Base-by-base conservation (phyloP, 2,329 filamentous ascomycete species). In the Phyllosticta citribraziliensis region DNA sequence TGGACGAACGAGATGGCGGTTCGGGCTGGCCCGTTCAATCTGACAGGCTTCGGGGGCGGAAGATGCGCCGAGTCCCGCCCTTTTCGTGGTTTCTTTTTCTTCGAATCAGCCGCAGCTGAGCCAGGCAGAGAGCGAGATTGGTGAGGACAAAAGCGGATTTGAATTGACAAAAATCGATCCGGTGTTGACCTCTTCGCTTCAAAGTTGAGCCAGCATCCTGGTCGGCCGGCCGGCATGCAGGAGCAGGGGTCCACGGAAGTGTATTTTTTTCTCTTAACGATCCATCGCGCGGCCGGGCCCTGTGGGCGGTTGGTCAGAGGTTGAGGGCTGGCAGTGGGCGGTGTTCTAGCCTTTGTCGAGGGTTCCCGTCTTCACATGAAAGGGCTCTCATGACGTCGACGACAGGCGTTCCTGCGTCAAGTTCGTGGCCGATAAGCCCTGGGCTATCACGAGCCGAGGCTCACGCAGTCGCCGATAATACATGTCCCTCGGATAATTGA, bases 351-450 rank as follows among this genome's bases (percentile, higher is more conserved):
- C 40, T 47, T n/a, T 27, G 52, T 17, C 22, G 22, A 22, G 22
- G 22, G 57, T 30, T 27, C 25, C 25, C 5, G 24, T 40, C 40
- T 55, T 60, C 58, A 60, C 58, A 60, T 60, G 58, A 40, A 11
- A 27, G 22, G 33, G n/a, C 52, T n/a, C 6, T 47, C 40, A 47
- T 60, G 57, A 60, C 57, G 57, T 60, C 57, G 35, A 55, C n/a
- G 57, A 30, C 8, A 2, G 14, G 22, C 12, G 55, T 50, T 54
- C 58, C 40, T 56, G 58, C 58, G 24, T 60, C 52, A 47, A 20
- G 30, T 52, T 35, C 58, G 58, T 30, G 30, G 22, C 57, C 57
- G 57, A 60, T 60, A 55, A 55, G 24, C 19, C 24, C 52, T 22
- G 22, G 22, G 22, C 22, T 14, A 17, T 24, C 27, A 24, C 51